A percentile compares a stretch with the other conserved stretches of the same genome.
Conservation (phyloP, 441 rosid genomes). For the Eruca vesicaria region DNA sequence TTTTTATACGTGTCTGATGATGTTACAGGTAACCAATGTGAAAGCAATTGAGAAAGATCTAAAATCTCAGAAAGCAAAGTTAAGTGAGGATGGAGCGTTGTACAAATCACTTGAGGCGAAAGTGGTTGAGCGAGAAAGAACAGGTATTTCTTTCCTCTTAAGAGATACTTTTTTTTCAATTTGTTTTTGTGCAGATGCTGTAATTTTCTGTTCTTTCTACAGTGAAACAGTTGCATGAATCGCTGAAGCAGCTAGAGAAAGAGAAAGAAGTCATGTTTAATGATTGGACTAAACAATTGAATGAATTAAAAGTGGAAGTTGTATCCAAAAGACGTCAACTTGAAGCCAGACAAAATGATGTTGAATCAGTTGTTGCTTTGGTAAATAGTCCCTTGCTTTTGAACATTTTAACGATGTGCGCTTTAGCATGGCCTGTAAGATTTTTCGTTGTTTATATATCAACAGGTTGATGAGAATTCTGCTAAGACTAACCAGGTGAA, state of each 20-base stretch:
- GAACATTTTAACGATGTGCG: neutral
- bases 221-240: constrained; percentile 63
- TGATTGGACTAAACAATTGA: constrained; percentile 49
- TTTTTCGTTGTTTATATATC: neutral
- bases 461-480: constrained; percentile 67
- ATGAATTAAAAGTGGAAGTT: constrained; percentile 50
- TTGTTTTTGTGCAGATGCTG: neutral
- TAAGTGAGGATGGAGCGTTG: constrained; percentile 56
- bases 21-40: constrained; percentile 60
- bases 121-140: constrained; percentile 63
- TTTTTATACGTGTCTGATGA: constrained; percentile 12
- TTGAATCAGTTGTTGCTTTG: constrained; percentile 67
- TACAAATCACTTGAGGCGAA: constrained; percentile 77
- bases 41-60: constrained; percentile 77
- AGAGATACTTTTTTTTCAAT: neutral
- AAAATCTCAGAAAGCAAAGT: constrained; percentile 64
- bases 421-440: neutral
- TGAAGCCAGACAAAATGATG: constrained; percentile 65
- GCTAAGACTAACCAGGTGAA: constrained; percentile 49
- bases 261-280: constrained; percentile 56
- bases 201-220: constrained; percentile 29
- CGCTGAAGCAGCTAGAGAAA: constrained; percentile 51
- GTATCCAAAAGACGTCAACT: constrained; percentile 65
- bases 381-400: constrained; percentile 36
- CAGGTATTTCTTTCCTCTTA: constrained; percentile 38